Percentiles rank a stretch among this genome's conserved stretches.
Evolutionary conservation across 164 flowering plant species (phyloP).

Genomic region (Aristolochia contorta): DNA sequence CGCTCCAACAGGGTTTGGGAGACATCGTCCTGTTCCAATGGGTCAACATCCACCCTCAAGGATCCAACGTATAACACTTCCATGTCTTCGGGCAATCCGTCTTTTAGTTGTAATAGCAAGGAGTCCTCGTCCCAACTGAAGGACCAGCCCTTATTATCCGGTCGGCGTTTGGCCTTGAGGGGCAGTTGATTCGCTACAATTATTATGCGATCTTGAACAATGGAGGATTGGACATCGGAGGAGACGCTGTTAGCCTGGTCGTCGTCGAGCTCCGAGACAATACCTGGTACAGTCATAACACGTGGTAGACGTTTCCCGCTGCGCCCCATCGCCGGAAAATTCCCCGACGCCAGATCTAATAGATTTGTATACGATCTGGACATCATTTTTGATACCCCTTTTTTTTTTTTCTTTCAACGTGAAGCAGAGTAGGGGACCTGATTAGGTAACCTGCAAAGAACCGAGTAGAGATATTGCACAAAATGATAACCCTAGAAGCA

Average conservation of each 20-base stretch:
- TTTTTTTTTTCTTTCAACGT: neutral
- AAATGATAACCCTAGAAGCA: constrained; percentile 7
- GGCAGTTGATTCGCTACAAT: constrained; percentile 75
- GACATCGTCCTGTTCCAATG: constrained; percentile 62
- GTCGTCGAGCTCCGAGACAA: constrained; percentile 61
- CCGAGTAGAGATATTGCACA: constrained; percentile 1
- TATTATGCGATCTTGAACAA: constrained; percentile 51
- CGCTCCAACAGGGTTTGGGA: constrained; percentile 52
- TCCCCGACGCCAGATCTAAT: constrained; percentile 70
- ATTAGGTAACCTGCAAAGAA: neutral
- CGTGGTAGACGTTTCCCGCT: constrained; percentile 37
- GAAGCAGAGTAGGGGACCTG: neutral
- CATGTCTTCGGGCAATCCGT: constrained; percentile 72
- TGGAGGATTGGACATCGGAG: constrained; percentile 61
- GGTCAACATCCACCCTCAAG: constrained; percentile 49
- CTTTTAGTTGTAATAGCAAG: constrained; percentile 56
- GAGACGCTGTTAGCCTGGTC: constrained; percentile 60
- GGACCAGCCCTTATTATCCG: constrained; percentile 60
- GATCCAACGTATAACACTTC: constrained; percentile 71
- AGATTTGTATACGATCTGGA: constrained; percentile 77
- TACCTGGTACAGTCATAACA: constrained; percentile 66
- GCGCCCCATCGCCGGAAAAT: constrained; percentile 48
- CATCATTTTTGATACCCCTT: constrained; percentile 35
- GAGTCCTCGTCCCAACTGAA: constrained; percentile 85
- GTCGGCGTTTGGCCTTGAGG: constrained; percentile 48